A percentile compares a stretch with the other conserved stretches of the same genome.
phyloP scores from a whole-genome alignment of 805 yeast genomes.

The Kazachstania martiniae region DNA sequence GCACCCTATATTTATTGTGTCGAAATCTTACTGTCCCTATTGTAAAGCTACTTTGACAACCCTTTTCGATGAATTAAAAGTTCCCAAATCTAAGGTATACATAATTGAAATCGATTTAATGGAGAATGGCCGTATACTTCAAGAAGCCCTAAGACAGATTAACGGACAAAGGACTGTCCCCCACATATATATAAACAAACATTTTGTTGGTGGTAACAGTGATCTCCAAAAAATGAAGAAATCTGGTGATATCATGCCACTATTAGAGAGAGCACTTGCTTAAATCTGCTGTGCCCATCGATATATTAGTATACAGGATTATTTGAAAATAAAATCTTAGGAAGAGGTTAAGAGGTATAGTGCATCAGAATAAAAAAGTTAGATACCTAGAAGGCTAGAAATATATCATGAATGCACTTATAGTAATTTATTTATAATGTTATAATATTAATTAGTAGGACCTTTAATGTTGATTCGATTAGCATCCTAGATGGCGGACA shows the following conservation, averaged over 20 bases:
- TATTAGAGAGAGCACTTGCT: constrained; percentile 1
- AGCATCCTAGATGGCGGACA: too few species aligned
- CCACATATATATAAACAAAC: constrained; percentile 75
- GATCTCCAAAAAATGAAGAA: constrained; percentile 68
- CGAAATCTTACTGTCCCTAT: constrained; percentile 66
- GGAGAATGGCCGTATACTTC: constrained; percentile 68
- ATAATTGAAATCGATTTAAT: constrained; percentile 37
- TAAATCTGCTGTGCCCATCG: too few species aligned
- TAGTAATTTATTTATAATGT: too few species aligned
- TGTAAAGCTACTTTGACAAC: constrained; percentile 38
- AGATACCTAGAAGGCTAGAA: too few species aligned
- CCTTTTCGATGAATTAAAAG: constrained; percentile 29
- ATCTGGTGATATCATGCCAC: constrained; percentile 42
- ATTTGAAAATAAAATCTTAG: too few species aligned
- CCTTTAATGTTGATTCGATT: too few species aligned
- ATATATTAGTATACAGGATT: too few species aligned
- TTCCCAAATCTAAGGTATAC: constrained; percentile 32
- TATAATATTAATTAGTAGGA: too few species aligned
- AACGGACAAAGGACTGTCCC: constrained; percentile 94
- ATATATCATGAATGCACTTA: too few species aligned
- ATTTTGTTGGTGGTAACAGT: constrained; percentile 92
- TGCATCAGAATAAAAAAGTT: too few species aligned
- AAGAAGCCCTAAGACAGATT: constrained; percentile 59
- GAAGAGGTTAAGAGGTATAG: too few species aligned
- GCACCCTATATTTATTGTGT: constrained; percentile 67